Evolutionary conservation across 345 rosid genomes (phyloP).

Genomic region (Camelina neglecta): DNA sequence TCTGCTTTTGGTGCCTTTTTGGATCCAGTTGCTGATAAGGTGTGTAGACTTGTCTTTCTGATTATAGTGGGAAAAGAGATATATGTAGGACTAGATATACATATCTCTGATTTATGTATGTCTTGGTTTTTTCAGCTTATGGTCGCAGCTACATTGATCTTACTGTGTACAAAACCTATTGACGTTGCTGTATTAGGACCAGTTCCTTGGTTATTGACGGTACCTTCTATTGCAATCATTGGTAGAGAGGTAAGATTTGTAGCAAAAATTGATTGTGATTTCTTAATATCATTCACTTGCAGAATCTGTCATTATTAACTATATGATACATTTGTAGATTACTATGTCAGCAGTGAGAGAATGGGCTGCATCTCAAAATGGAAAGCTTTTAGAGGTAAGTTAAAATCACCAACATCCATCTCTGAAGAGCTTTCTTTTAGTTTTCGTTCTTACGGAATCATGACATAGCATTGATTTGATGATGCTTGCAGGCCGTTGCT

Average conservation of each 20-base stretch:
- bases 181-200: slow-evolving; percentile 62
- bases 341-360: slow-evolving; percentile 99
- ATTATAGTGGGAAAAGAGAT: not conserved
- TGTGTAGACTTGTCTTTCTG: slow-evolving; percentile 49
- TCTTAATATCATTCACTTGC: slow-evolving; percentile 4
- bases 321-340: slow-evolving; percentile 55
- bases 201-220: slow-evolving; percentile 81
- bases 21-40: slow-evolving; percentile 99
- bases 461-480: slow-evolving; percentile 22
- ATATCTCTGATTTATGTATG: slow-evolving; percentile 28
- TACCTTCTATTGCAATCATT: slow-evolving; percentile 87
- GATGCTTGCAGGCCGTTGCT: slow-evolving; percentile 77
- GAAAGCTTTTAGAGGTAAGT: slow-evolving; percentile 81
- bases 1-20: slow-evolving; percentile 96
- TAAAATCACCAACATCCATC: not conserved
- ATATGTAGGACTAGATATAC: not conserved
- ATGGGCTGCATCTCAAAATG: slow-evolving; percentile 98
- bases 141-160: slow-evolving; percentile 94
- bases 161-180: slow-evolving; percentile 81
- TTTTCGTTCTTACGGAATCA: slow-evolving; percentile 2
- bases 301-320: not conserved
- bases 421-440: not conserved
- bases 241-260: slow-evolving; percentile 83
- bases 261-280: not conserved
- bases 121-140: slow-evolving; percentile 68